Percentiles rank a stretch among this genome's conserved stretches.
phyloP scores from a whole-genome alignment of 106 monocot genomes.

The Acorus calamus region DNA sequence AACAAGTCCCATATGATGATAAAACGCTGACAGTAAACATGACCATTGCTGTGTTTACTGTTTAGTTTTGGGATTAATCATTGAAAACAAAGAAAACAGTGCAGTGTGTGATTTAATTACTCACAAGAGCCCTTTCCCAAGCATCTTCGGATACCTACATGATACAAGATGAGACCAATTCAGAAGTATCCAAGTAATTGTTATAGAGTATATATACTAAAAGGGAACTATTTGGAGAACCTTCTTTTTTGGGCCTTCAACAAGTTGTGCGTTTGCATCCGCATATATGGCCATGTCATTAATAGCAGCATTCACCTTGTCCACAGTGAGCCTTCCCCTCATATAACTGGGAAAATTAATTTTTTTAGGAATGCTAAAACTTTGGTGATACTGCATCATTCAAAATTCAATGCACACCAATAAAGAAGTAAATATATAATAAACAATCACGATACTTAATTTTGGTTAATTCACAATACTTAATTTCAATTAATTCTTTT shows the following conservation, averaged over 20 bases:
- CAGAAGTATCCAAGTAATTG: neutral
- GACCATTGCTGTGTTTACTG: too few species aligned
- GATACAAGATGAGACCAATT: slow-evolving; percentile 3
- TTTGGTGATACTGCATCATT: too few species aligned
- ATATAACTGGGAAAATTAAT: slow-evolving; percentile 51
- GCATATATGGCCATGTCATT: slow-evolving; percentile 78
- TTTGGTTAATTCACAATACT: too few species aligned
- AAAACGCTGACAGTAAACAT: too few species aligned
- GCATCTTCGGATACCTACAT: slow-evolving; percentile 67
- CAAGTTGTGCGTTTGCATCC: slow-evolving; percentile 62
- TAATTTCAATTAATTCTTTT: too few species aligned
- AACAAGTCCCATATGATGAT: too few species aligned
- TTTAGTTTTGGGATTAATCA: neutral
- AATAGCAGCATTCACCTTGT: slow-evolving; percentile 90
- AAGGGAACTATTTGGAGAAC: slow-evolving; percentile 5
- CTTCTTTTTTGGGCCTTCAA: slow-evolving; percentile 72
- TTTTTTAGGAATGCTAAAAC: too few species aligned
- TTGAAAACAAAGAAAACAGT: neutral
- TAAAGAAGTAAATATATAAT: neutral
- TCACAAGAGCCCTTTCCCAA: slow-evolving; percentile 81
- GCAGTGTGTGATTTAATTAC: slow-evolving; percentile 8
- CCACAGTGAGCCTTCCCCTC: slow-evolving; percentile 79
- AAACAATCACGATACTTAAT: neutral
- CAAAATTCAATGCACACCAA: too few species aligned
- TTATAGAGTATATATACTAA: neutral